Conservation (phyloP, 331 rosid species). For the Ulmus americana region DNA sequence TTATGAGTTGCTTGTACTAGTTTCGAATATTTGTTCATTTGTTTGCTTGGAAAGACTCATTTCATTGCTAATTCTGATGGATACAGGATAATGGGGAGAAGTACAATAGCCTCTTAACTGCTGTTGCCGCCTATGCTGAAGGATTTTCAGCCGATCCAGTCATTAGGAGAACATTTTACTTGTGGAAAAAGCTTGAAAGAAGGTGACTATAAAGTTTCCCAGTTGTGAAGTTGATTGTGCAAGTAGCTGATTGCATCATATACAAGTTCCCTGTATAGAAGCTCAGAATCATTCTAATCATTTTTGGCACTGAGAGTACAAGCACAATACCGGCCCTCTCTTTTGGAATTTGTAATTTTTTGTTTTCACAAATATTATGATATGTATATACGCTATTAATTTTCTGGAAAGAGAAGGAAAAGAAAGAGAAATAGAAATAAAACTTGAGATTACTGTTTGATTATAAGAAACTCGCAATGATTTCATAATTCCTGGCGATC, state of each 20-base stretch:
- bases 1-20: too few species aligned
- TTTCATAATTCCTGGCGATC: neutral
- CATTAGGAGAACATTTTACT: conserved; percentile 54
- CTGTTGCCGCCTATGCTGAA: conserved; percentile 88
- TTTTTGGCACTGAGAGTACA: neutral
- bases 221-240: neutral
- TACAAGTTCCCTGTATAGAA: neutral
- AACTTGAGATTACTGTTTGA: neutral
- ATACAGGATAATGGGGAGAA: conserved; percentile 75
- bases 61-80: conserved; percentile 8
- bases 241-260: neutral
- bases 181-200: conserved; percentile 67
- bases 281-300: neutral
- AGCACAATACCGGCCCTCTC: neutral
- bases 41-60: neutral
- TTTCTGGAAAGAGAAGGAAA: neutral
- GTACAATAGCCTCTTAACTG: conserved; percentile 69
- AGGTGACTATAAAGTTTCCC: neutral
- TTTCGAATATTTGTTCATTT: too few species aligned
- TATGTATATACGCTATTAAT: neutral
- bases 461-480: neutral
- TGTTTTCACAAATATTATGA: neutral
- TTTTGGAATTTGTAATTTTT: neutral
- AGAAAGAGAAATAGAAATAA: neutral
- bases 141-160: conserved; percentile 89